phyloP scores from a whole-genome alignment of 1,284 basidiomycete genomes.

The Puccinia sorghi region DNA sequence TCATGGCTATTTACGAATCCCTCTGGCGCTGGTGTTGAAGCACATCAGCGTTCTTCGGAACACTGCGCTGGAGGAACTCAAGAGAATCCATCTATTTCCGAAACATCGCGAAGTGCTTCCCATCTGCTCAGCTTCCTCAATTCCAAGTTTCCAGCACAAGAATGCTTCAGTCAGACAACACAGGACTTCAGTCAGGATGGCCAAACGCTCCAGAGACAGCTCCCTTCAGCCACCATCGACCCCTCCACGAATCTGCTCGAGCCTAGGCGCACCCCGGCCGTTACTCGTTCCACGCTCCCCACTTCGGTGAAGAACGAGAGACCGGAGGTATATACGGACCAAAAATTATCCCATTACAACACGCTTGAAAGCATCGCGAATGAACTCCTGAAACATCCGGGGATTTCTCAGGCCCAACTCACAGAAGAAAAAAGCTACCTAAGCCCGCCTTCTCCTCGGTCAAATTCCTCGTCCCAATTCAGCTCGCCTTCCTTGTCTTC shows the following conservation, averaged over 20 bases:
- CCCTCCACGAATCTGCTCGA: neutral
- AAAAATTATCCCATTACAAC: neutral
- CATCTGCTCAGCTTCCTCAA: slow-evolving; percentile 1
- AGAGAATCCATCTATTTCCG: neutral
- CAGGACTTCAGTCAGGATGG: neutral
- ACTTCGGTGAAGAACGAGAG: neutral
- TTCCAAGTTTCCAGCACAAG: neutral
- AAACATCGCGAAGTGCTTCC: neutral
- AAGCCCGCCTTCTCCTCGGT: neutral
- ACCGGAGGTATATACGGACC: neutral
- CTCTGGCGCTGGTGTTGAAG: neutral
- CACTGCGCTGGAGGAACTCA: neutral
- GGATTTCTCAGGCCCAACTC: neutral
- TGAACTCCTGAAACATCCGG: neutral
- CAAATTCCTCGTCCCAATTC: slow-evolving; percentile 16
- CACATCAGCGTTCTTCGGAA: neutral
- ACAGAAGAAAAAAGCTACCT: neutral
- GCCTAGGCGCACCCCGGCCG: neutral
- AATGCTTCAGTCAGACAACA: neutral
- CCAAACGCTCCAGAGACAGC: neutral
- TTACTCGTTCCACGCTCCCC: neutral
- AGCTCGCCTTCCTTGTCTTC: slow-evolving; percentile 29
- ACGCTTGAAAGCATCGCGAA: neutral
- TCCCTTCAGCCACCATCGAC: neutral
- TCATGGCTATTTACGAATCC: neutral